Conservation (phyloP, 1,284 basidiomycete species). For the Microbotryum violaceum region DNA sequence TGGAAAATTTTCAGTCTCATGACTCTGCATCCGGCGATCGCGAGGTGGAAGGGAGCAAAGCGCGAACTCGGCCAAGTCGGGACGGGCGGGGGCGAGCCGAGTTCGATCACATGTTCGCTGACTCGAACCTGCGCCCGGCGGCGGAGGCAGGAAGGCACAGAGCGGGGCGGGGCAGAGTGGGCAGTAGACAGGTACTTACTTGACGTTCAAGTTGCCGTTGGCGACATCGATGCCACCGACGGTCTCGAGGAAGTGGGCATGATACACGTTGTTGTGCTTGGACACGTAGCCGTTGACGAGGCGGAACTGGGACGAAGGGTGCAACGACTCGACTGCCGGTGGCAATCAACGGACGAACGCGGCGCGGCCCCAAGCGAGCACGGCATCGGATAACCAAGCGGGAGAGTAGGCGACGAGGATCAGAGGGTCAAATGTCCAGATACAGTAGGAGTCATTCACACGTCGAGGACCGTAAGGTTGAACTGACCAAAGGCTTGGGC, state of each 20-base stretch:
- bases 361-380: slow-evolving; percentile 3
- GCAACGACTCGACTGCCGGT: slow-evolving; percentile 11
- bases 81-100: background rate
- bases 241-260: slow-evolving; percentile 49
- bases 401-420: too few relatives aligned
- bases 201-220: slow-evolving; percentile 72
- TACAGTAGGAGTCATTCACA: too few relatives aligned
- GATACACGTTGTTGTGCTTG: slow-evolving; percentile 30
- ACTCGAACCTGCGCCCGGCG: background rate
- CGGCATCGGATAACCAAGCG: background rate
- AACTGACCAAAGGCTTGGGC: too few relatives aligned
- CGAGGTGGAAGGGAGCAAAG: too few relatives aligned
- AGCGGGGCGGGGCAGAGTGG: background rate
- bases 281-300: slow-evolving; percentile 30
- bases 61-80: background rate
- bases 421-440: too few relatives aligned
- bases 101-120: background rate
- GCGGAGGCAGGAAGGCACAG: background rate
- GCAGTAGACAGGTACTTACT: background rate
- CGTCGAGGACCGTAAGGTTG: too few relatives aligned
- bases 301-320: slow-evolving; percentile 25
- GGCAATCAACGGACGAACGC: background rate
- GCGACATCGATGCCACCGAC: slow-evolving; percentile 75
- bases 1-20: background rate
- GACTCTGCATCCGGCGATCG: slow-evolving; percentile 1